These are phyloP conservation scores for Euptelea pleiosperma DNA, from an alignment of 164 flowering plant species.

Conservation along the genomic window DNA sequence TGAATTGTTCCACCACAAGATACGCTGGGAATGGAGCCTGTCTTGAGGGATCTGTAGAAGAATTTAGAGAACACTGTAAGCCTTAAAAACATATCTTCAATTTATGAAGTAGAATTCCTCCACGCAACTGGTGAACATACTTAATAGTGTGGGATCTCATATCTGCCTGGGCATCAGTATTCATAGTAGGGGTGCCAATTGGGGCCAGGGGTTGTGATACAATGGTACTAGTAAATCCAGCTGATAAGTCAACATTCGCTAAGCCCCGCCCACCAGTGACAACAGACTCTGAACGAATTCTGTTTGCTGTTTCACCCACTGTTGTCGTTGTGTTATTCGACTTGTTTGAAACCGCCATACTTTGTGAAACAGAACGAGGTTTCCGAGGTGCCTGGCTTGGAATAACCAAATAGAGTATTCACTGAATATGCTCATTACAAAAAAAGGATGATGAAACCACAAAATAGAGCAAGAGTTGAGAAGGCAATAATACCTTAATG, in stretches of 20 bases:
- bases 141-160: conserved; percentile 38
- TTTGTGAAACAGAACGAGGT: conserved; percentile 44
- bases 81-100: neutral
- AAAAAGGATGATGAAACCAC: neutral
- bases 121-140: conserved; percentile 28
- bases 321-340: conserved; percentile 34
- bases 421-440: neutral
- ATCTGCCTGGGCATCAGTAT: conserved; percentile 46
- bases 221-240: conserved; percentile 31
- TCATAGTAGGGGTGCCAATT: conserved; percentile 73
- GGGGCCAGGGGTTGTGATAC: conserved; percentile 66
- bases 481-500: conserved; percentile 47
- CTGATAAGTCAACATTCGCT: conserved; percentile 37
- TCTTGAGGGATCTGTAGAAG: conserved; percentile 46
- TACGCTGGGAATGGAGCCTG: conserved; percentile 29
- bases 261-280: conserved; percentile 33
- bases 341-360: conserved; percentile 23
- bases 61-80: conserved; percentile 3
- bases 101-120: neutral
- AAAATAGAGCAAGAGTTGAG: neutral
- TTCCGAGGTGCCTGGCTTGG: conserved; percentile 55
- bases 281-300: conserved; percentile 30
- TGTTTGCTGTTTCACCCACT: conserved; percentile 30
- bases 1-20: conserved; percentile 36
- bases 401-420: conserved; percentile 10